Evolutionary conservation across 306 rosid species (phyloP).

Genomic region (Pyrus communis): DNA sequence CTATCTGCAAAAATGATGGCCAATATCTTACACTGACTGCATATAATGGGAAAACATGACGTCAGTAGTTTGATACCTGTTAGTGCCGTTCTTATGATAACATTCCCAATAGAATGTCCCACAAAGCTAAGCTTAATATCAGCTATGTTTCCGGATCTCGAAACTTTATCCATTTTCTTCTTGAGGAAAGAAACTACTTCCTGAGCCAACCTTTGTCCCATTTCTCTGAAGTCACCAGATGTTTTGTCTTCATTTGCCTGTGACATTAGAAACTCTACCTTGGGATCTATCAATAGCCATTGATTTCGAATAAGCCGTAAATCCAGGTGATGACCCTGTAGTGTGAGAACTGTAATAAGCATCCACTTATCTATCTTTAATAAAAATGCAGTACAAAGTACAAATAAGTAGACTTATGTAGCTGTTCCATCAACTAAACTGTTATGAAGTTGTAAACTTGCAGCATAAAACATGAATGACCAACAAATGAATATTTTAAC

Average conservation of each 20-base stretch:
- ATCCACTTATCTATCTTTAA: neutral
- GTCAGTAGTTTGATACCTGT: conserved; percentile 45
- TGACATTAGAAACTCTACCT: conserved; percentile 80
- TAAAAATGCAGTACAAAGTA: neutral
- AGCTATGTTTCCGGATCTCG: conserved; percentile 47
- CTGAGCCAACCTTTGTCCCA: conserved; percentile 87
- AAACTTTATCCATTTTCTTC: conserved; percentile 66
- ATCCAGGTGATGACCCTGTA: conserved; percentile 93
- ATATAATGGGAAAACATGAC: conserved; percentile 10
- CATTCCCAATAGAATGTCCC: conserved; percentile 95
- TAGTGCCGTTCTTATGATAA: conserved; percentile 84
- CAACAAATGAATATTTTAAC: neutral
- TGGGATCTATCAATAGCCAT: conserved; percentile 87
- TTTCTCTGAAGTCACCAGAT: conserved; percentile 82
- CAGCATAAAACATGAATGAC: neutral
- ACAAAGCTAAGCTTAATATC: conserved; percentile 88
- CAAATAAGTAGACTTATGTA: neutral
- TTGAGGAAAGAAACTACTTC: conserved; percentile 74
- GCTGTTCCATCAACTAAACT: neutral
- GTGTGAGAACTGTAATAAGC: neutral
- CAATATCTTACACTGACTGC: conserved; percentile 22
- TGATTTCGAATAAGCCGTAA: conserved; percentile 85
- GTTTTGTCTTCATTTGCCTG: conserved; percentile 90
- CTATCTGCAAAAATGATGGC: conserved; percentile 51
- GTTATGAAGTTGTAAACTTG: neutral